Evolutionary conservation across 2,329 filamentous ascomycete genomes (phyloP).

Genomic region (Epichloe coenophiala): DNA sequence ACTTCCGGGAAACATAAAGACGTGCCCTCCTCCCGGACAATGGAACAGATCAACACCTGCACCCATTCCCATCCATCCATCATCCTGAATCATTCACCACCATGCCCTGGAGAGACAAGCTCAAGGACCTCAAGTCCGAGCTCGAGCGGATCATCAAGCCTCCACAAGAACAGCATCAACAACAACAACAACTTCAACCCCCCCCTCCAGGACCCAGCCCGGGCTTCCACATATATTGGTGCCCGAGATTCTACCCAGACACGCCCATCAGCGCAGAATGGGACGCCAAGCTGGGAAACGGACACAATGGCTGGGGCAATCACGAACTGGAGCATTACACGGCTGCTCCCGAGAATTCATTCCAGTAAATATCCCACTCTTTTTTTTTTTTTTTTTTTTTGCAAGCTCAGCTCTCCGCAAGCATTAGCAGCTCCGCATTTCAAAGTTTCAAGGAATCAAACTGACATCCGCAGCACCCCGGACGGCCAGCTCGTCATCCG

Average conservation of each 20-base stretch:
- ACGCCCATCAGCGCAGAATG: constrained; percentile 36
- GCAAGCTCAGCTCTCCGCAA: too few relatives aligned
- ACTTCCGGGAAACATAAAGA: too few relatives aligned
- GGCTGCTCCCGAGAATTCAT: constrained; percentile 33
- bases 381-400: neutral
- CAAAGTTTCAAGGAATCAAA: too few relatives aligned
- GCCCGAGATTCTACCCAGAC: constrained; percentile 32
- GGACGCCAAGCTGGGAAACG: constrained; percentile 38
- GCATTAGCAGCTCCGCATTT: too few relatives aligned
- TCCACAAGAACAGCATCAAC: too few relatives aligned
- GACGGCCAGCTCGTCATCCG: constrained; percentile 38
- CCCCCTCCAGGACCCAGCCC: constrained; percentile 7
- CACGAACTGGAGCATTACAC: constrained; percentile 47
- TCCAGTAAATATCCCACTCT: constrained; percentile 23
- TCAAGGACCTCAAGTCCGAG: constrained; percentile 26
- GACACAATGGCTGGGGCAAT: constrained; percentile 49
- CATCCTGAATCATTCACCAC: neutral
- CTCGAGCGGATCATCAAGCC: constrained; percentile 22
- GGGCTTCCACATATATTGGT: constrained; percentile 31
- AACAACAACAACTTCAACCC: constrained; percentile 3
- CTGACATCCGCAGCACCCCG: constrained; percentile 21
- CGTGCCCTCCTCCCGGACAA: too few relatives aligned
- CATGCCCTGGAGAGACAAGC: constrained; percentile 24
- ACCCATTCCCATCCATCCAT: neutral
- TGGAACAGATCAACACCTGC: neutral